phyloP scores from a whole-genome alignment of 2,329 filamentous ascomycete species.

The Epicoccum sorghinum region DNA sequence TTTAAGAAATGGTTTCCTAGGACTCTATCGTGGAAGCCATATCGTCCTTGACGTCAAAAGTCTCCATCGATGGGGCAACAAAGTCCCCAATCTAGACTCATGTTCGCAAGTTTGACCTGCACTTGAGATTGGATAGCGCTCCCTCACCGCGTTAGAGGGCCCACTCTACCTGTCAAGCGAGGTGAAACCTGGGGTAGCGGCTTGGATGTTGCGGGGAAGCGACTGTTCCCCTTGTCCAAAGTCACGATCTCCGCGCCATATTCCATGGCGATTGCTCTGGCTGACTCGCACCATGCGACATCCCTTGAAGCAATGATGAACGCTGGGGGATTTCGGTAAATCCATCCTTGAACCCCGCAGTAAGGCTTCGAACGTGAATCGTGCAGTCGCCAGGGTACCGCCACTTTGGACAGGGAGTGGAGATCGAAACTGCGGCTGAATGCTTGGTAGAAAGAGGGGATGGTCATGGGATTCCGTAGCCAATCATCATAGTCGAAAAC shows the following conservation, averaged over 20 bases:
- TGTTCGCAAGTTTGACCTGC: constrained; percentile 1
- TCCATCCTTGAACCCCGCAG: constrained; percentile 21
- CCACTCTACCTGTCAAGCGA: constrained; percentile 17
- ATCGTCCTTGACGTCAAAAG: neutral
- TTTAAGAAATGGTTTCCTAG: neutral
- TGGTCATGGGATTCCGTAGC: constrained; percentile 1
- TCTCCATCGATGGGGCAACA: constrained; percentile 13
- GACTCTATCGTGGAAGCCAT: neutral
- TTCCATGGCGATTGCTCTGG: constrained; percentile 1
- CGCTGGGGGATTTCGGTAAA: constrained; percentile 23
- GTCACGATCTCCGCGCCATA: constrained; percentile 11
- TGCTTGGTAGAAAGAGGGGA: constrained; percentile 15
- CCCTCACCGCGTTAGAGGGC: constrained; percentile 4
- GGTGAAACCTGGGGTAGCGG: constrained; percentile 29
- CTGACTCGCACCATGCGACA: constrained; percentile 27
- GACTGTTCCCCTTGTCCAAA: constrained; percentile 4
- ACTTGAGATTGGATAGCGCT: neutral
- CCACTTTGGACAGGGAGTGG: constrained; percentile 15
- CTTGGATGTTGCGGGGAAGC: constrained; percentile 35
- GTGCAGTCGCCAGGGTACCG: constrained; percentile 8
- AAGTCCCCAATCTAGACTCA: constrained; percentile 14
- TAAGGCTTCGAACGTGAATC: neutral
- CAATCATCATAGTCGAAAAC: neutral
- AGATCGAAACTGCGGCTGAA: neutral
- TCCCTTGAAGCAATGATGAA: neutral